Evolutionary conservation across 2,329 filamentous ascomycete genomes (phyloP).

Genomic region (Talaromyces rugulosus): DNA sequence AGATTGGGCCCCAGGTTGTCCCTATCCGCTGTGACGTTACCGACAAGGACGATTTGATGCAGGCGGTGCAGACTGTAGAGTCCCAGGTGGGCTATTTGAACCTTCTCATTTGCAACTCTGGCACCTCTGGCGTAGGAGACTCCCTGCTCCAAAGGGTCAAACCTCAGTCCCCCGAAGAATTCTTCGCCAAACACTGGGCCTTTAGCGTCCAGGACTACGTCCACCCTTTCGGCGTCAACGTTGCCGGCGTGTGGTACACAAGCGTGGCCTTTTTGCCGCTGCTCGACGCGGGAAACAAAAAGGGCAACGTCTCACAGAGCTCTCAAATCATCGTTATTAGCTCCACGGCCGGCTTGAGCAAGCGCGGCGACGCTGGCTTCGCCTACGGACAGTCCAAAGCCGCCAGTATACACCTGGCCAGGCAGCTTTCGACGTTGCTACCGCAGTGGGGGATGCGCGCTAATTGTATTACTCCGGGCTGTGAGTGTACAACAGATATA

Average conservation of each 20-base stretch:
- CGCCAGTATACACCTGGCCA: conserved; percentile 17
- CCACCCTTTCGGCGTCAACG: conserved; percentile 23
- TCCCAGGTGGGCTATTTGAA: conserved; percentile 45
- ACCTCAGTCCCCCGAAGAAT: conserved; percentile 20
- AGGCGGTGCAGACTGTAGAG: conserved; percentile 38
- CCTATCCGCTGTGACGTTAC: conserved; percentile 43
- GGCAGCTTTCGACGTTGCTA: conserved; percentile 14
- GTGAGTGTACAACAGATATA: neutral
- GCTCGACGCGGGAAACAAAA: conserved; percentile 28
- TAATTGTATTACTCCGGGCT: conserved; percentile 21
- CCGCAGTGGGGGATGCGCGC: conserved; percentile 15
- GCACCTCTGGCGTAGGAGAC: conserved; percentile 38
- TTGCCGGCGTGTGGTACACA: conserved; percentile 28
- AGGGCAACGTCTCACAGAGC: conserved; percentile 3
- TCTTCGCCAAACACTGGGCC: conserved; percentile 27
- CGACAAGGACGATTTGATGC: conserved; percentile 35
- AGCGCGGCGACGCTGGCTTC: conserved; percentile 16
- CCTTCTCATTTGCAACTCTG: conserved; percentile 50
- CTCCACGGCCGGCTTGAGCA: conserved; percentile 18
- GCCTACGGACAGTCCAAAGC: conserved; percentile 21
- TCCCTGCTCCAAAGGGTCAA: neutral
- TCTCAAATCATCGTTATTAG: conserved; percentile 22
- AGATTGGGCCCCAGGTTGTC: conserved; percentile 24
- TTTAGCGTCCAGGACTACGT: conserved; percentile 21
- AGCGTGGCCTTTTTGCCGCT: conserved; percentile 30